Base-by-base conservation (phyloP, 2,329 filamentous ascomycete genomes). In the Endoconidiophora laricicola region DNA sequence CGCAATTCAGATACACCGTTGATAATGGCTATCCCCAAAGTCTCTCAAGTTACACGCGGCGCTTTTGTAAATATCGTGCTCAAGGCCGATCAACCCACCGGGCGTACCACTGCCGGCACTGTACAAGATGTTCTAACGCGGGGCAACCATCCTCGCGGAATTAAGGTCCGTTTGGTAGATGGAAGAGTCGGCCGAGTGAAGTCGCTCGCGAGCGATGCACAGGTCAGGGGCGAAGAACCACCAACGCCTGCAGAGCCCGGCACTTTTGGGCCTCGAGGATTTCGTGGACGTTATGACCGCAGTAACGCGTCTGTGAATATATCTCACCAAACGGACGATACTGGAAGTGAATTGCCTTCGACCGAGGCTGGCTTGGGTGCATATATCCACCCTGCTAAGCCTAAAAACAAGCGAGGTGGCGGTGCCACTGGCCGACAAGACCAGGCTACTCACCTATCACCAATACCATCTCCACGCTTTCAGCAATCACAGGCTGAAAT, bases 161-260 rank as follows among this genome's bases (percentile, higher is more conserved):
- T 88, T 66, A 90, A 88, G 62, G 83, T 88, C 22, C 75, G 83
- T 2, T 68, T 90, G 4, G 65, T 67, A 1, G 81, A 84, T 60
- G 83, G 83, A 1, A 71, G 81, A 23, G 75, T 90, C 2, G 84
- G 84, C 2, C 68, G 84, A 14, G 84, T 90, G 24, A 84, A 88
- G 62, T 67, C 70, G 42, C 70, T 85, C 62, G 67, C 52, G 63
- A 14, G 36, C 4, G 23, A 40, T 29, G 45, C 48, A 7, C 49
- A 49, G 60, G 42, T 54, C 54, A 39, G 33, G 44, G 14, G 43
- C 39, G 22, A 41, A 2, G 57, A 60, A 26, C 54, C 45, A 10
- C 49, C 33, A 23, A 49, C 45, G 29, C 51, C 29, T 6, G 44
- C 48, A 3, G 52, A 50, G 41, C 43, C 48, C 2, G 52, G 52